Base-by-base conservation (phyloP, 805 yeast species). In the Candida parachauliodes region DNA sequence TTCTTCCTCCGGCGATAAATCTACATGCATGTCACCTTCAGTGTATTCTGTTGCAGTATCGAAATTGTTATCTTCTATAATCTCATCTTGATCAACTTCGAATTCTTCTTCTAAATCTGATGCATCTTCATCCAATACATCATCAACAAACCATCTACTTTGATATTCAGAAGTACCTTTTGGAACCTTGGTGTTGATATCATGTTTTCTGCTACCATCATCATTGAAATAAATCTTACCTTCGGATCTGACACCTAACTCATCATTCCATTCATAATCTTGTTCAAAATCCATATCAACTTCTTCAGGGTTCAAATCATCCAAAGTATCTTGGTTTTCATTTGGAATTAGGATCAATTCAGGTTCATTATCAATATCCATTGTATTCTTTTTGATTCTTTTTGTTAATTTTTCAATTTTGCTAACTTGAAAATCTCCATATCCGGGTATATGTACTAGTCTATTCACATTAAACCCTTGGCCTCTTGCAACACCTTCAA, bases 401-500 rank as follows among this genome's bases (percentile, higher is more conserved):
- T 10, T 22, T 27, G 40, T 50, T 2, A 77, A 29, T 47, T 66
- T 77, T 50, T 83, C 88, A 39, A 93, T 76, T 34, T 64, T 72
- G 33, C 75, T 80, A 16, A 93, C 59, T 58, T 83, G 88, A 65
- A 78, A 88, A 59, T 93, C 98, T 12, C 98, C 99, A 43, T 73
- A 70, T 1, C 89, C 96, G 3, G 95, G 95, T 22, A 94, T 65
- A 55, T 91, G 96, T 26, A 94, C 77, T 38, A 87, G 61, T 50
- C 88, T 73, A 55, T 89, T 79, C 2, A 84, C 76, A 47, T 79
- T 76, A 60, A 93, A 81, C 0, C 95, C 95, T 32, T 72, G 62
- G 39, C 98, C 98, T 57, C 99, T 76, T 4, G 86, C 88, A 4
- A 79, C 74, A 34, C 98, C 99, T 54, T 81, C 83, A 5, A 93